phyloP scores from a whole-genome alignment of 1,284 basidiomycete species.

The Wallemia ichthyophaga region DNA sequence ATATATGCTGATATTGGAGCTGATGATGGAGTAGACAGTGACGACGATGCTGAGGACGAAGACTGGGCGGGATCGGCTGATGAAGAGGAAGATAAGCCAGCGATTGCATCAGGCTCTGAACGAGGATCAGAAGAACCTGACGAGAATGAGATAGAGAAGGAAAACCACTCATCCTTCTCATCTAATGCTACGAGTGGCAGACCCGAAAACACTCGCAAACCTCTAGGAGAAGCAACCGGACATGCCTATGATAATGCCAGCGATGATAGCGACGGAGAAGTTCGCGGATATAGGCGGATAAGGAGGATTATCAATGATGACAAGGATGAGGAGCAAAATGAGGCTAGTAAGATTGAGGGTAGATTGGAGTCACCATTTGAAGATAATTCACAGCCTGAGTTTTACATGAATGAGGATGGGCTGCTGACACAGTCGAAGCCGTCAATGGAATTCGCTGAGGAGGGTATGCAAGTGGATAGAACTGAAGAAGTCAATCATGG shows the following conservation, averaged over 20 bases:
- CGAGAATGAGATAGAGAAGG: neutral
- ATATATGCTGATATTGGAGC: neutral
- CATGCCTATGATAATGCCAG: neutral
- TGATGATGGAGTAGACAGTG: neutral
- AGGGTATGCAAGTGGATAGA: neutral
- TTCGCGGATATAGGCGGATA: neutral
- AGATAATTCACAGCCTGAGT: neutral
- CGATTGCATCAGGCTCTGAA: neutral
- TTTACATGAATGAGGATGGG: neutral
- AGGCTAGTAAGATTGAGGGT: neutral
- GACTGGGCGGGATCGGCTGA: neutral
- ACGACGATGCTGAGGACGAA: neutral
- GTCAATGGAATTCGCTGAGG: neutral
- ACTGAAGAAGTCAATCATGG: neutral
- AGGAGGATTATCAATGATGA: neutral
- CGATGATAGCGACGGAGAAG: neutral
- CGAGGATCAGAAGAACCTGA: neutral
- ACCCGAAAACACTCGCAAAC: neutral
- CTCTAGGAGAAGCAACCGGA: neutral
- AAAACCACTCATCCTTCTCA: neutral
- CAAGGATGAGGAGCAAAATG: neutral
- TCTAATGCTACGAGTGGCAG: neutral
- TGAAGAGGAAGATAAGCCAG: neutral
- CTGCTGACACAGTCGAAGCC: neutral
- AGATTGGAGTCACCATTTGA: neutral